phyloP scores from a whole-genome alignment of 352 stramenopile genomes.

The Pythium aphanidermatum region DNA sequence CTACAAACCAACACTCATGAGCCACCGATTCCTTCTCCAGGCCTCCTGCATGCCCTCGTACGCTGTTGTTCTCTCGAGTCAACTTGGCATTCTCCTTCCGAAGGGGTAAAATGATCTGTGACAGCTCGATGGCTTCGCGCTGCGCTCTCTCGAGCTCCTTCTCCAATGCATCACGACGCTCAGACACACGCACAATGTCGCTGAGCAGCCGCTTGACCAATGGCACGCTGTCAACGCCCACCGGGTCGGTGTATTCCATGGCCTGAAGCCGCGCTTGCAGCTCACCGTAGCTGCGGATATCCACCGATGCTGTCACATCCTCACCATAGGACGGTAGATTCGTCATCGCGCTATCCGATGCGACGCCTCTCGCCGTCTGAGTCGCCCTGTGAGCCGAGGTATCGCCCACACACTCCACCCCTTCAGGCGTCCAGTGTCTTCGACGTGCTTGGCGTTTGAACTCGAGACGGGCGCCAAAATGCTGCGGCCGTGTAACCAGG shows the following conservation, averaged over 20 bases:
- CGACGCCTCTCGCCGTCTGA: not conserved
- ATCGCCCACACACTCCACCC: no score
- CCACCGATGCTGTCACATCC: slow-evolving; percentile 29
- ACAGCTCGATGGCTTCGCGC: slow-evolving; percentile 54
- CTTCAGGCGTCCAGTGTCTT: not conserved
- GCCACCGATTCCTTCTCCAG: not conserved
- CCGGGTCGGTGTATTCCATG: slow-evolving; percentile 54
- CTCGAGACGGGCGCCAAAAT: slow-evolving; percentile 2
- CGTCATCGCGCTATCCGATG: slow-evolving; percentile 17
- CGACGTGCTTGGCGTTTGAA: not conserved
- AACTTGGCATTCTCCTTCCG: slow-evolving; percentile 73
- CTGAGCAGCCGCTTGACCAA: slow-evolving; percentile 52
- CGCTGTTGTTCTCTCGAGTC: slow-evolving; percentile 72
- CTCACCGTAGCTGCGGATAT: slow-evolving; percentile 46
- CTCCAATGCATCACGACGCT: slow-evolving; percentile 30
- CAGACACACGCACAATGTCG: slow-evolving; percentile 34
- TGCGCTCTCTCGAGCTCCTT: slow-evolving; percentile 42
- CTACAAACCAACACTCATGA: slow-evolving; percentile 18
- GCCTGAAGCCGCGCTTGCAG: slow-evolving; percentile 51
- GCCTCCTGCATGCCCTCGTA: slow-evolving; percentile 14
- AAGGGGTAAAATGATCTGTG: slow-evolving; percentile 62
- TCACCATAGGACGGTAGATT: slow-evolving; percentile 30
- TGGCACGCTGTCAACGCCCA: slow-evolving; percentile 51
- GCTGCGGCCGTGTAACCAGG: no score
- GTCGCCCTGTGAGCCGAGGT: slow-evolving; percentile 1